Evolutionary conservation across 805 yeast species (phyloP), one percentile per base, ranked within the genome.

Genomic region (Yarrowia phangngaensis): DNA sequence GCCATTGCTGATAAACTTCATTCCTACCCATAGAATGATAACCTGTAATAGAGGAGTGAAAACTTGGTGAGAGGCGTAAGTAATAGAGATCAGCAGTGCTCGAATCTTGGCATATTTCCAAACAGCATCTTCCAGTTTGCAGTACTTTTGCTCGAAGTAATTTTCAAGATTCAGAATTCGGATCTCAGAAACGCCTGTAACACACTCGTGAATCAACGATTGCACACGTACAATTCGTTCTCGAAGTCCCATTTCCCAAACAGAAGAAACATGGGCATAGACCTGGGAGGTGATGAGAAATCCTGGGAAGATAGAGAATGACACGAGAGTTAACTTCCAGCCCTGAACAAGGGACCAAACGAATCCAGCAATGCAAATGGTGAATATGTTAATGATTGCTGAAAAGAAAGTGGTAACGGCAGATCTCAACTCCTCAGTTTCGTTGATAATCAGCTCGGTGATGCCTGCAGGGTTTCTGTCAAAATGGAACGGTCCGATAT

Each of bases 301-400:
- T 9, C 79, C 54, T 0, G 95, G 94, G 11, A 84, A 72, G 62
- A 88, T 70, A 0, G 95, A 73, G 8, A 89, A 57, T 2, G 95
- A 94, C 2, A 86, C 92, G 8, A 90, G 65, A 1, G 96, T 76
- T 31, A 92, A 66, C 58, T 82, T 84, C 97, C 97, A 92, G 0
- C 96, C 95, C 8, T 72, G 61, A 0, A 71, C 72, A 1, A 87
- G 53, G 0, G 96, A 79, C 97, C 97, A 92, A 6, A 78, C 67
- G 4, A 80, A 53, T 4, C 96, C 94, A 20, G 79, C 64, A 0
- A 69, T 28, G 0, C 82, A 67, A 38, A 87, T 70, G 0, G 78
- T 67, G 2, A 75, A 41, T 29, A 84, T 71, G 8, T 81, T 74
- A 1, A 78, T 56, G 0, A 78, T 32, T 0, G 80, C 72, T 8